A percentile compares a stretch with the other conserved stretches of the same genome.
Conservation (phyloP, 306 rosid species). For the Purshia tridentata region DNA sequence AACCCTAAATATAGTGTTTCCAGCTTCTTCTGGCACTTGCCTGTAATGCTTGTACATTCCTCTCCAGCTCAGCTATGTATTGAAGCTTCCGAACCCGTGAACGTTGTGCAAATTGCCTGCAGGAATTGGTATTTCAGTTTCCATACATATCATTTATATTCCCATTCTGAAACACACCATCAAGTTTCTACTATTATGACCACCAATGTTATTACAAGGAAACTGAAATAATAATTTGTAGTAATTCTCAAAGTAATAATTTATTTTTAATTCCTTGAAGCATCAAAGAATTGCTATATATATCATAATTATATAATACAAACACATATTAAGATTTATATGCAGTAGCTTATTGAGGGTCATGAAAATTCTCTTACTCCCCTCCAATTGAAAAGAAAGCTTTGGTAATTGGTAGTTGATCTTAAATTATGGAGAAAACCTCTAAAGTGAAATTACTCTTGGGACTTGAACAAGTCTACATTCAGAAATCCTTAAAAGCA, state of each 20-base stretch:
- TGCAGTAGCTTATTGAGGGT: neutral
- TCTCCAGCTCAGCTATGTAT: conserved; percentile 97
- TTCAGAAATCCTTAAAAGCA: neutral
- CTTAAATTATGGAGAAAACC: neutral
- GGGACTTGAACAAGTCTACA: neutral
- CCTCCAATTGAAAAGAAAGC: neutral
- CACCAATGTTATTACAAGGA: neutral
- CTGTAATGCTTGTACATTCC: conserved; percentile 93
- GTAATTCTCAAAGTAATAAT: neutral
- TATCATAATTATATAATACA: neutral
- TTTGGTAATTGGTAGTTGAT: neutral
- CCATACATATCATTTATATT: conserved; percentile 1
- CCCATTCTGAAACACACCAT: conserved; percentile 5
- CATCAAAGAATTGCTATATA: neutral
- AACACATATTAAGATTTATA: neutral
- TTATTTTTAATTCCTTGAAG: neutral
- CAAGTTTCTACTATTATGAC: neutral
- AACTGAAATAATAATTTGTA: neutral
- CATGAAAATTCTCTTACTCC: neutral
- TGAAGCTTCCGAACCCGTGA: conserved; percentile 98
- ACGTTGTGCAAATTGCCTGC: conserved; percentile 99
- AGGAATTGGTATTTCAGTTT: conserved; percentile 33
- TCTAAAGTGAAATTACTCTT: neutral
- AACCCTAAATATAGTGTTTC: conserved; percentile 1
- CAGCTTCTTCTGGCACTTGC: conserved; percentile 48